Evolutionary conservation across 148 eudicot species (phyloP), one percentile per base, ranked within the genome.

Genomic region (Spergularia marina): DNA sequence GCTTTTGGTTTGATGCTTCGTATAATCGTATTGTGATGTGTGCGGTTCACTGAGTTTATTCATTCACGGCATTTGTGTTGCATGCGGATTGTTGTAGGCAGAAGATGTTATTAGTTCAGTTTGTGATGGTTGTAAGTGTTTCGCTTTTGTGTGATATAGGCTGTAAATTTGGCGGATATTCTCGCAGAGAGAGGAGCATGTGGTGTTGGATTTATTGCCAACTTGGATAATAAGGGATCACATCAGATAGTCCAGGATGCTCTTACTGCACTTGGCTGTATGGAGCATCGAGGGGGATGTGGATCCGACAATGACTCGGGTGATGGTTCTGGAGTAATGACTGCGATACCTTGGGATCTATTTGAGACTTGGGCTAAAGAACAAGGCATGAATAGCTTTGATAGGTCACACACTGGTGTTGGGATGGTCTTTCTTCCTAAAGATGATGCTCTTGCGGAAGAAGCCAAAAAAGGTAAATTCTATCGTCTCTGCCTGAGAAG

Each of bases 271-370:
- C 99, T 95, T 81, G 98, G 99, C 51, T 95, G 99, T 80, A 95
- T 95, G 99, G 99, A 95, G 78, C 99, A 95, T 76, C 94, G 99
- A 72, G 99, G 99, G 25, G 99, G 98, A 30, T 95, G 99, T 85
- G 90, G 97, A 76, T 91, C 99, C 39, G 99, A 95, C 86, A 89
- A 95, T 82, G 98, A 92, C 79, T 95, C 99, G 57, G 99, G 99
- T 68, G 99, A 95, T 82, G 99, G 99, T 73, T 74, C 99, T 12
- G 99, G 99, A 76, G 36, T 95, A 36, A 92, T 95, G 99, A 92
- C 94, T 66, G 84, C 94, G 17, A 92, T 95, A 83, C 99, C 99
- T 9, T 95, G 99, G 99, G 97, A 88, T 55, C 86, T 92, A 68
- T 91, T 95, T 74, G 84, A 95, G 76, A 79, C 79, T 36, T 95